These are phyloP conservation scores for Lepiota venenata DNA, from an alignment of 768 basidiomycete genomes.

Conservation along the genomic window DNA sequence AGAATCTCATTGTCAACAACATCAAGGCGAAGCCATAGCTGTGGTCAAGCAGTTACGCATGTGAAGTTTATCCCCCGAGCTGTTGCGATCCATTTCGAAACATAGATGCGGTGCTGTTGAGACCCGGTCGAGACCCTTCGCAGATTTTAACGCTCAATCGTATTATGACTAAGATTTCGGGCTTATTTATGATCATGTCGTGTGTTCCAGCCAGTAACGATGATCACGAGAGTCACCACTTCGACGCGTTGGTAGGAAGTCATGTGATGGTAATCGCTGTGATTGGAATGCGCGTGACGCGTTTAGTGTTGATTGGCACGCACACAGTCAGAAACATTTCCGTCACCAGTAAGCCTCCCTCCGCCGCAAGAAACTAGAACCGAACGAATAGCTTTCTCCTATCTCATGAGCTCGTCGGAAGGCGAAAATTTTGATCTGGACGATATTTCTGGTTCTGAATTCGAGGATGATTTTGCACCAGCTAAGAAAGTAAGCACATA, in stretches of 20 bases:
- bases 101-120: no score
- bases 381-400: background rate
- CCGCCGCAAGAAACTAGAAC: background rate
- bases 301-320: background rate
- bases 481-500: conserved; percentile 46
- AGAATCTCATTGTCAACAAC: conserved; percentile 76
- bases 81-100: no score
- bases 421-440: conserved; percentile 65
- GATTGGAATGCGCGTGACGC: background rate
- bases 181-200: no score
- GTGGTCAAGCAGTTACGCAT: background rate
- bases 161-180: no score
- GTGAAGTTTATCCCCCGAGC: background rate
- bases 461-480: conserved; percentile 64
- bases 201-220: no score
- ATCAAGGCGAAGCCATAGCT: conserved; percentile 55
- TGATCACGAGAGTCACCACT: background rate
- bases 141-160: no score
- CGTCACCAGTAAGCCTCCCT: background rate
- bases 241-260: conserved; percentile 4
- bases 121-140: no score
- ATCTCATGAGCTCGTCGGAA: conserved; percentile 70
- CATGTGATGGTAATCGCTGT: background rate
- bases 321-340: background rate
- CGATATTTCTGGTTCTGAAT: conserved; percentile 53